Base-by-base conservation (phyloP, 352 stramenopile genomes). In the Phytophthora kernoviae region DNA sequence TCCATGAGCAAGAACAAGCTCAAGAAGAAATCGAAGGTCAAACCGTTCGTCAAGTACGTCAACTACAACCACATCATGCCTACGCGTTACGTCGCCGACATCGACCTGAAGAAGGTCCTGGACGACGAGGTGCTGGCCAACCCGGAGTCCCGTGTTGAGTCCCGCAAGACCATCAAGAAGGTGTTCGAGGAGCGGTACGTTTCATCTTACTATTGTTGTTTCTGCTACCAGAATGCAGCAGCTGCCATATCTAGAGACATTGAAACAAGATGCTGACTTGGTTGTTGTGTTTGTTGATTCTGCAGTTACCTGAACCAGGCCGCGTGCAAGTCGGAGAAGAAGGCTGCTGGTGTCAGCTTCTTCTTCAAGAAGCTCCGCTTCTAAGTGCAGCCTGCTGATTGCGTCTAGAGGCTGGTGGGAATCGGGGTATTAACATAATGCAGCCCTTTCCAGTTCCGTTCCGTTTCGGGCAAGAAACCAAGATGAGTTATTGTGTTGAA, bases 11-110 rank as follows among this genome's bases (percentile, higher is more conserved):
- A 94, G 84, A 95, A 94, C 73, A 99, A 99, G 90, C 87, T 99
- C 42, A 90, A 96, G 70, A 98, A 99, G 88, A 83, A 94, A 75
- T 96, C 91, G 22, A 98, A 98, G 81, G 90, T 99, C 56, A 99
- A 99, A 86, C 97, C 97, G 43, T 99, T 99, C 79, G 86, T 99
- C 50, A 99, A 99, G 87, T 98, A 98, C 84, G 88, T 99, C 66
- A 99, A 99, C 90, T 98, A 98, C 79, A 98, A 98, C 88, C 98
- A 99, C 85, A 91, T 99, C 70, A 99, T 99, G 94, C 98, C 98
- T 58, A 99, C 97, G 51, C 96, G 98, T 75, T 99, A 99, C 81
- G 86, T 98, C 42, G 96, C 98, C 27, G 98, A 99, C 88, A 97
- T 99, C 70, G 97, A 99, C 84, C 81, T 99, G 62, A 99, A 99